Base-by-base conservation (phyloP, 2,329 filamentous ascomycete species). In the Fusarium tanahbumbuense region DNA sequence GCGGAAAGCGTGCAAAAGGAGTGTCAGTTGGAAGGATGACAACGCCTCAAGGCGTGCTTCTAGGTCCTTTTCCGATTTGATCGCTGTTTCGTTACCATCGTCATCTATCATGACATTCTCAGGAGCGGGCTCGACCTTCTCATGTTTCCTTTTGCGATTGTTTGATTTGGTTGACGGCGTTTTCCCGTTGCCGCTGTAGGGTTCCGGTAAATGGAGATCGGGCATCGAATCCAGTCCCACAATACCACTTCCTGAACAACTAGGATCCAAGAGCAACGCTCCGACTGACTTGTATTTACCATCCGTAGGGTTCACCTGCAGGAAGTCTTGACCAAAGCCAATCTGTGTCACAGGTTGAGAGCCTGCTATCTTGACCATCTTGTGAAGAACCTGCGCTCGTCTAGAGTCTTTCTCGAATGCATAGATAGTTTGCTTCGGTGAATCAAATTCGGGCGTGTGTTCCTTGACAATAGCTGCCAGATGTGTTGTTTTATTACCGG, bases 401-500 rank as follows among this genome's bases (percentile, higher is more conserved):
- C 82, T 80, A 27, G 83, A 81, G 76, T 97, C 92, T 74, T 92
- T 92, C 77, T 97, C 93, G 74, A 93, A 96, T 0, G 93, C 93
- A 71, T 90, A 89, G 25, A 99, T 90, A 2, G 71, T 77, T 48
- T 81, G 79, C 30, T 72, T 66, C 20, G 63, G 70, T 30, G 73
- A 78, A 22, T 76, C 77, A 64, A 77, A 78, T 42, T 80, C 82
- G 1, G 79, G 78, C 5, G 77, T 77, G 55, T 81, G 81, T 50
- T 79, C 81, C 55, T 78, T 83, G 50, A 96, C 76, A 7, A 98
- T 88, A 3, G 93, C 92, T 1, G 94, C 94, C 48, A 97, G 82
- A 78, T 98, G 96, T 10, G 95, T 98, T 2, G 96, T 98, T 81
- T 99, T 99, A 80, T 99, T 99, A 8, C 96, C 96, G 3, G 96